Conservation (phyloP, 495 filamentous ascomycete genomes). For the Penicillium diatomitis region DNA sequence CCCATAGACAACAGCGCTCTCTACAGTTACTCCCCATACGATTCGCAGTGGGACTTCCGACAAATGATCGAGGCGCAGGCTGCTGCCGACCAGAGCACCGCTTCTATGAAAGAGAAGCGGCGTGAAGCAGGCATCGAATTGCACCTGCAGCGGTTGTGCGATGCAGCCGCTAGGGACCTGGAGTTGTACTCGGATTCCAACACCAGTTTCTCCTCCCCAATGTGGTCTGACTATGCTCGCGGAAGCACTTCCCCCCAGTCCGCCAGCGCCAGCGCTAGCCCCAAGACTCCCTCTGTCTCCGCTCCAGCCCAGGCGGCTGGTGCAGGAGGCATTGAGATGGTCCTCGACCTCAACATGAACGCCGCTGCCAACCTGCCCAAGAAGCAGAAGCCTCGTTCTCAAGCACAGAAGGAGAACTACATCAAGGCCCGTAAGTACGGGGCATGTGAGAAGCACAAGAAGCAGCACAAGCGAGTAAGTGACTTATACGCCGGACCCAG, state of each 20-base stretch:
- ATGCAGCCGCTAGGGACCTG: constrained; percentile 20
- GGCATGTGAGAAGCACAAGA: constrained; percentile 40
- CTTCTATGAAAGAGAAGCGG: constrained; percentile 37
- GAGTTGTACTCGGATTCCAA: constrained; percentile 26
- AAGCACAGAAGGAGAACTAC: constrained; percentile 40
- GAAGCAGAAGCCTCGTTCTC: constrained; percentile 39
- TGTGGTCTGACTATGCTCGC: constrained; percentile 26
- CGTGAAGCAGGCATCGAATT: constrained; percentile 35
- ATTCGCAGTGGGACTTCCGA: constrained; percentile 20
- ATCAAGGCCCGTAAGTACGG: constrained; percentile 40
- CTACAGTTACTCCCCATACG: constrained; percentile 15
- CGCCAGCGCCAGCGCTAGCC: constrained; percentile 10
- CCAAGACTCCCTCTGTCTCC: constrained; percentile 10
- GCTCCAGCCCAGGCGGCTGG: constrained; percentile 11
- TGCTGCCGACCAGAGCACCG: constrained; percentile 22
- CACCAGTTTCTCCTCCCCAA: constrained; percentile 30
- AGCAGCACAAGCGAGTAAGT: constrained; percentile 40
- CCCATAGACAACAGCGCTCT: constrained; percentile 20
- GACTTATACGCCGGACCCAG: too few species aligned
- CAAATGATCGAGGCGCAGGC: constrained; percentile 34
- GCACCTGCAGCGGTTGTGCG: constrained; percentile 31
- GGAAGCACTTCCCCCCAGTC: constrained; percentile 18
- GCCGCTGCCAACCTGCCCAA: constrained; percentile 32
- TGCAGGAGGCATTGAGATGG: constrained; percentile 26
- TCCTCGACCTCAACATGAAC: constrained; percentile 43